Evolutionary conservation across 768 basidiomycete genomes (phyloP).

Genomic region (Asterophora parasitica): DNA sequence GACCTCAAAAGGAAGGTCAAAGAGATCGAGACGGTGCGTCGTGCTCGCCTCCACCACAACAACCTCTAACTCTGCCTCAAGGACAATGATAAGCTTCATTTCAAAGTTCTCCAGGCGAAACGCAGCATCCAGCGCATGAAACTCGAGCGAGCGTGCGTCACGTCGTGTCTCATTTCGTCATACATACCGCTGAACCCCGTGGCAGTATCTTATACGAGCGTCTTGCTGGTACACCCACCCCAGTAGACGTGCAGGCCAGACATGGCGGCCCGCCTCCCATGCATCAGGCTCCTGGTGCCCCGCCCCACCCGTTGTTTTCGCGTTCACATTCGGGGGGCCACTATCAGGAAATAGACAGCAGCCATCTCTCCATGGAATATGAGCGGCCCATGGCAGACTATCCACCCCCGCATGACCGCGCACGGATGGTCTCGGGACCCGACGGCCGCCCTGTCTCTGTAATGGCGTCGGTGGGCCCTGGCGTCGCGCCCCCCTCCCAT

Average conservation of each 20-base stretch:
- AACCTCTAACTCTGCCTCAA: slow-evolving; percentile 27
- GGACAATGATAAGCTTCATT: slow-evolving; percentile 88
- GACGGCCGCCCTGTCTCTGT: slow-evolving; percentile 47
- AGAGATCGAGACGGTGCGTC: slow-evolving; percentile 75
- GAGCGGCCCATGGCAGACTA: slow-evolving; percentile 50
- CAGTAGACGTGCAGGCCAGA: slow-evolving; percentile 45
- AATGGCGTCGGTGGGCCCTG: slow-evolving; percentile 44
- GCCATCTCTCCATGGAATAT: slow-evolving; percentile 35
- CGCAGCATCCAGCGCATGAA: slow-evolving; percentile 83
- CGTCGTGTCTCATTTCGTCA: slow-evolving; percentile 31
- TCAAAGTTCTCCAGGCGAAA: slow-evolving; percentile 75
- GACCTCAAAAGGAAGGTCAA: slow-evolving; percentile 85
- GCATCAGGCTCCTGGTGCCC: slow-evolving; percentile 28
- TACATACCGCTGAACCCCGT: slow-evolving; percentile 12
- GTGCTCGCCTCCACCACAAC: slow-evolving; percentile 3
- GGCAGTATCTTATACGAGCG: slow-evolving; percentile 73
- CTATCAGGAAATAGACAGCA: slow-evolving; percentile 35
- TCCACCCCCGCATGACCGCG: slow-evolving; percentile 40
- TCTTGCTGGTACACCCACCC: slow-evolving; percentile 55
- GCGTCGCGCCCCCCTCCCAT: slow-evolving; percentile 34
- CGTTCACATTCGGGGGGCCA: slow-evolving; percentile 31
- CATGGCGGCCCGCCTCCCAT: slow-evolving; percentile 28
- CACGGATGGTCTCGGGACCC: slow-evolving; percentile 40
- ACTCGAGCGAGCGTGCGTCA: slow-evolving; percentile 79
- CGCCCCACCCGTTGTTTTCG: slow-evolving; percentile 30